Percentiles rank a stretch among this genome's conserved stretches.
These are phyloP conservation scores for Daedalea quercina DNA, from an alignment of 768 basidiomycete genomes.

Conservation along the genomic window DNA sequence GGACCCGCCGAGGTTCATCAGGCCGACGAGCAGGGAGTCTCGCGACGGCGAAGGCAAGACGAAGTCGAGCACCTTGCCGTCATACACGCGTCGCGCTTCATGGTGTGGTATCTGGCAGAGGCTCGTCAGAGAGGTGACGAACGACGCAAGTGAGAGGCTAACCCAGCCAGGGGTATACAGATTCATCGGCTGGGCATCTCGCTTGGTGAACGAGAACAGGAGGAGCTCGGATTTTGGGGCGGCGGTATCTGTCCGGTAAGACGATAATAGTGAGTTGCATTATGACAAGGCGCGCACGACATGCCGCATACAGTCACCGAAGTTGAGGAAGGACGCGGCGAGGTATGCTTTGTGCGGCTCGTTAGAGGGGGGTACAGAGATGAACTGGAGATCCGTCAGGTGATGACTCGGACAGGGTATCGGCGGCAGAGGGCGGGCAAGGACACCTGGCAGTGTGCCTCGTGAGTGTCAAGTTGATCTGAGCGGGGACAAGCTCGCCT, in stretches of 20 bases:
- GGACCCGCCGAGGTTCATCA: conserved; percentile 41
- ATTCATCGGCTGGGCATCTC: conserved; percentile 1
- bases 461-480: background rate
- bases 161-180: too few relatives aligned
- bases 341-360: conserved; percentile 28
- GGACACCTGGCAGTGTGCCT: conserved; percentile 29
- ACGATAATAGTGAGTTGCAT: background rate
- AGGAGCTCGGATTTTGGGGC: conserved; percentile 31
- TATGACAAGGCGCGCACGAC: background rate
- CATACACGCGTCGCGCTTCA: conserved; percentile 30
- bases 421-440: conserved; percentile 38
- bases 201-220: conserved; percentile 23
- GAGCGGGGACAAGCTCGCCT: conserved; percentile 27
- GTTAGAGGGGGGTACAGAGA: conserved; percentile 19
- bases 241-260: conserved; percentile 21
- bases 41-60: conserved; percentile 31
- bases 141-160: too few relatives aligned
- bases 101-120: conserved; percentile 4
- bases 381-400: conserved; percentile 41
- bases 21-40: conserved; percentile 36
- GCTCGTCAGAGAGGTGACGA: too few relatives aligned
- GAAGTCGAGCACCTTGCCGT: conserved; percentile 40
- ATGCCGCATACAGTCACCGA: conserved; percentile 49
- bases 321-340: conserved; percentile 48
- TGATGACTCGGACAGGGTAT: conserved; percentile 30